phyloP scores from a whole-genome alignment of 345 rosid genomes.

The Linum tenue region DNA sequence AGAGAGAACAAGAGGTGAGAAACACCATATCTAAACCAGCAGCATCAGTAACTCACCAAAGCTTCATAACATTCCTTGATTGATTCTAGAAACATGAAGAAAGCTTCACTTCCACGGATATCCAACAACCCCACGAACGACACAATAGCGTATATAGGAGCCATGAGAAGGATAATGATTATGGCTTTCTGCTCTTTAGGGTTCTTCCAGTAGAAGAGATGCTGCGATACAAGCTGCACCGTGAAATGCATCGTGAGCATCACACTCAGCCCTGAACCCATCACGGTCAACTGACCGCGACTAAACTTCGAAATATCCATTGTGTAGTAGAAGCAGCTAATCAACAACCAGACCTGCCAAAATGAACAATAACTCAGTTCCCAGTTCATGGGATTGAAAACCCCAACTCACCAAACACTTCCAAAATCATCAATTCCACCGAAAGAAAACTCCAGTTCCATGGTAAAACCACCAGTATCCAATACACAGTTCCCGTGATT shows the following conservation, averaged over 20 bases:
- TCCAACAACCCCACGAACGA: constrained; percentile 77
- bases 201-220: constrained; percentile 83
- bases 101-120: constrained; percentile 62
- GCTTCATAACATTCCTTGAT: constrained; percentile 94
- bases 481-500: no score
- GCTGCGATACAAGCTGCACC: constrained; percentile 66
- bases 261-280: constrained; percentile 53
- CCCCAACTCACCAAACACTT: no score
- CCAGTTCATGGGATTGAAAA: neutral
- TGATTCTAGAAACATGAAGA: constrained; percentile 74
- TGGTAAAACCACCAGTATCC: no score
- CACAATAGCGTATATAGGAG: constrained; percentile 66
- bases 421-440: no score
- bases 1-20: neutral
- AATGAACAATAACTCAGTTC: neutral
- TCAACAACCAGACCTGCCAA: neutral
- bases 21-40: neutral
- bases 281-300: constrained; percentile 51
- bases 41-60: constrained; percentile 41
- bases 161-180: constrained; percentile 77
- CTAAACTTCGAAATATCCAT: constrained; percentile 50
- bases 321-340: constrained; percentile 5
- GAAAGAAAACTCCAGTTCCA: no score
- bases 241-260: constrained; percentile 67
- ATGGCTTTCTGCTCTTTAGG: constrained; percentile 96